Percentiles rank a stretch among this genome's conserved stretches.
Conservation (phyloP, 1,284 basidiomycete species). For the Rhodotorula glutinis region DNA sequence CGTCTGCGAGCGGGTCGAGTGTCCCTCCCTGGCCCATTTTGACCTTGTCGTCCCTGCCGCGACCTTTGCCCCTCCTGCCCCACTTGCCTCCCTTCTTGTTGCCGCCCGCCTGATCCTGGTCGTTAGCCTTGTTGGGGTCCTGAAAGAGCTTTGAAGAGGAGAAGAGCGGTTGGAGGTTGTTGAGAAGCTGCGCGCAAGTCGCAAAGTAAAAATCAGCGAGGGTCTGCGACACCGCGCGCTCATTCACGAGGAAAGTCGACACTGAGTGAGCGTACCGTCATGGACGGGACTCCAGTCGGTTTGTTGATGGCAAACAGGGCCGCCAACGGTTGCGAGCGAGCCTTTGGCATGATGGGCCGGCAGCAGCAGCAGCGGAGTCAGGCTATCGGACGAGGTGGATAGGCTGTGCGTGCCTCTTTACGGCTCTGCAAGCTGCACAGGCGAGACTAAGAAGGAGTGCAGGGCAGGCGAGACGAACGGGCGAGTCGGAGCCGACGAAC, state of each 20-base stretch:
- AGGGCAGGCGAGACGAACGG: too few species aligned
- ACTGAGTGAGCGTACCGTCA: conserved; percentile 53
- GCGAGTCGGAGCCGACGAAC: too few species aligned
- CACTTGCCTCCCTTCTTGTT: conserved; percentile 35
- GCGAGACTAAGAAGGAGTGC: too few species aligned
- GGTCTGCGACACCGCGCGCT: too few species aligned
- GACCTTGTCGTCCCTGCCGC: conserved; percentile 48
- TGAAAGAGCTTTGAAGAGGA: conserved; percentile 72
- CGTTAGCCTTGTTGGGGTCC: background rate
- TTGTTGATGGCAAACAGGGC: conserved; percentile 80
- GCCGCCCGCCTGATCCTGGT: background rate
- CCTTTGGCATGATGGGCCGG: conserved; percentile 32
- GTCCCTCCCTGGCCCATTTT: conserved; percentile 94
- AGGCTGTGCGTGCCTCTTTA: too few species aligned
- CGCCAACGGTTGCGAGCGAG: conserved; percentile 17
- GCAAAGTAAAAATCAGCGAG: too few species aligned
- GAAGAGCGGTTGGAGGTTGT: conserved; percentile 77
- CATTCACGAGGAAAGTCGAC: too few species aligned
- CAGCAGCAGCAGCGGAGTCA: too few species aligned
- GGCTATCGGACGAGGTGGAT: too few species aligned
- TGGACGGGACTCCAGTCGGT: conserved; percentile 83
- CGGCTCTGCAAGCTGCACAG: too few species aligned
- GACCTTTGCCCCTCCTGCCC: conserved; percentile 24
- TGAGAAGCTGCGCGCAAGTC: conserved; percentile 61
- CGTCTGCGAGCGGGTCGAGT: conserved; percentile 93